Evolutionary conservation across 305 asterid species (phyloP), one percentile per base, ranked within the genome.

Genomic region (Solanum hybrid): DNA sequence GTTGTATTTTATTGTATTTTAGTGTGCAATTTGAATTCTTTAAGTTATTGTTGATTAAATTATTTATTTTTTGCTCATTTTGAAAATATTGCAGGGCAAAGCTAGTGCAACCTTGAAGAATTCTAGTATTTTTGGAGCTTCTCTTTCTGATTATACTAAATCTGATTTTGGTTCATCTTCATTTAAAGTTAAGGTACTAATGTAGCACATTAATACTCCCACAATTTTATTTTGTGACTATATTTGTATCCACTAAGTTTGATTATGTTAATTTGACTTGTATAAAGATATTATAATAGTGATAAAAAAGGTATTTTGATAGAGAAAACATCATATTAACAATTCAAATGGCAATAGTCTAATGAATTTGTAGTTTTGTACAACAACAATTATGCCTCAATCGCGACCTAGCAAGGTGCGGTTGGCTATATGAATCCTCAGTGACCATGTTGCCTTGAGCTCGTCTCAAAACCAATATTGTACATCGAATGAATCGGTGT

Each of bases 61-160:
- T 1, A 11, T 14, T 51, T 16, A 37, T 37, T 18, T 71, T 36
- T 26, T 28, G 1, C 16, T 51, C n/a, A 34, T 67, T 39, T 11
- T 86, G 26, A 40, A 0, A 87, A 73, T 81, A 37, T 89, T 78
- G 84, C 92, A 94, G 99, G 96, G 95, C 22, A 97, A 95, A 90
- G 28, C 89, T 86, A 78, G 92, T 90, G 95, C 93, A 87, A 90
- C 94, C 61, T 89, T 93, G 39, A 97, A 95, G 91, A 97, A 95
- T 88, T 93, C 98, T 3, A 90, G 93, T 89, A 91, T 97, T 3
- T 94, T 97, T 91, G 99, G 99, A 88, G 94, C 93, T 20, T 90
- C 99, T 67, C 87, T 97, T 33, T 92, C 95, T 3, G 97, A 94
- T 87, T 92, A 94, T 86, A 81, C 93, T 87, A 97, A 95, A 90